Conservation (phyloP, 2,329 filamentous ascomycete species). For the Leptographium radiaticola region DNA sequence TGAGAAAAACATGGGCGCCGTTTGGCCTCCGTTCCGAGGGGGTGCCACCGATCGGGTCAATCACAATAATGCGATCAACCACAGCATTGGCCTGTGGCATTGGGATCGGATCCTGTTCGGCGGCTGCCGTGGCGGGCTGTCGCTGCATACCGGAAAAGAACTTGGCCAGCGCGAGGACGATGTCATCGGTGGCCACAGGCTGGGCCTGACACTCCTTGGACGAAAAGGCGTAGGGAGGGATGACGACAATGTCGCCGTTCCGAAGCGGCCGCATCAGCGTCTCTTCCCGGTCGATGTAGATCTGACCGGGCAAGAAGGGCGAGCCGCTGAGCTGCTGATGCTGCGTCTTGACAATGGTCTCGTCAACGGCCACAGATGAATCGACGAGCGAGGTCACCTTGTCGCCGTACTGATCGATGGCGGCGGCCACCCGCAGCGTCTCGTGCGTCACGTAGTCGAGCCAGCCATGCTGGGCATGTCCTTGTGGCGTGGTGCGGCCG, state of each 20-base stretch:
- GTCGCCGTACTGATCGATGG: conserved; percentile 56
- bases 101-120: conserved; percentile 14
- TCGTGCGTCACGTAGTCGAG: conserved; percentile 37
- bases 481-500: conserved; percentile 35
- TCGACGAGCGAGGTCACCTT: conserved; percentile 58
- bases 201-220: conserved; percentile 25
- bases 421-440: conserved; percentile 58
- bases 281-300: conserved; percentile 31
- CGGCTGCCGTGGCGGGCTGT: neutral
- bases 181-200: conserved; percentile 39
- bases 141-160: conserved; percentile 57
- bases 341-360: neutral
- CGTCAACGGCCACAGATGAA: conserved; percentile 30
- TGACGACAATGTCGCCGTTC: conserved; percentile 56
- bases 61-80: conserved; percentile 74
- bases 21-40: conserved; percentile 51
- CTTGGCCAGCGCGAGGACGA: conserved; percentile 62
- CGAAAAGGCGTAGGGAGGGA: conserved; percentile 38
- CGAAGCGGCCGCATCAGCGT: conserved; percentile 53
- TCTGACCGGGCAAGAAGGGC: conserved; percentile 19
- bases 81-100: conserved; percentile 33
- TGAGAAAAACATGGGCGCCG: conserved; percentile 73
- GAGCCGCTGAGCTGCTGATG: conserved; percentile 11
- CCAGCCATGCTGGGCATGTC: conserved; percentile 27
- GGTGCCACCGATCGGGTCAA: conserved; percentile 78